These are phyloP conservation scores for Phyllostachys edulis DNA, from an alignment of 176 grass and related monocot genomes.

Conservation along the genomic window DNA sequence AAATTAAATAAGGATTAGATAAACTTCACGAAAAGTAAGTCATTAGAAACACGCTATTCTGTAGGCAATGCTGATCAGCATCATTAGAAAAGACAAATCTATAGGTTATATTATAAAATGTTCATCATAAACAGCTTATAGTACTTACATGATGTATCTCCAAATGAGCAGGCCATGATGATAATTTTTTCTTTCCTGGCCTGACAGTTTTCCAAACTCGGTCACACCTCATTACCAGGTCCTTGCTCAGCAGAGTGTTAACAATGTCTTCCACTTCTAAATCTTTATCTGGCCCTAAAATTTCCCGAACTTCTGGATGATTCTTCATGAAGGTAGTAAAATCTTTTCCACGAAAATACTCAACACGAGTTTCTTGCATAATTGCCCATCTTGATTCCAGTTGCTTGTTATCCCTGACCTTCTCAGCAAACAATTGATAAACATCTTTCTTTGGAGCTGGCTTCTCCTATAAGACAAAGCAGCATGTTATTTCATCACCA, in stretches of 20 bases:
- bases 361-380: slow-evolving; percentile 97
- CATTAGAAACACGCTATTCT: neutral
- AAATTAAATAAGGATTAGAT: neutral
- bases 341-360: slow-evolving; percentile 99
- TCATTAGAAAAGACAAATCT: neutral
- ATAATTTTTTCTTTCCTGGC: slow-evolving; percentile 96
- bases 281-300: slow-evolving; percentile 77
- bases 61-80: neutral
- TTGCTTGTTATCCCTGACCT: slow-evolving; percentile 98
- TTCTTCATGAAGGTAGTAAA: slow-evolving; percentile 81
- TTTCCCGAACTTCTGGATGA: slow-evolving; percentile 81
- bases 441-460: slow-evolving; percentile 75
- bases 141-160: slow-evolving; percentile 83
- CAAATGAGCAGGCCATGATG: slow-evolving; percentile 98
- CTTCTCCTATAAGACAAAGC: slow-evolving; percentile 51
- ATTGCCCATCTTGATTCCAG: slow-evolving; percentile 97
- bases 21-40: neutral
- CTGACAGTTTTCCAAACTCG: slow-evolving; percentile 90
- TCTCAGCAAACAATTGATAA: slow-evolving; percentile 91
- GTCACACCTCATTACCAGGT: slow-evolving; percentile 88
- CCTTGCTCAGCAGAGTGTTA: slow-evolving; percentile 71
- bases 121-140: neutral
- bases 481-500: slow-evolving; percentile 4
- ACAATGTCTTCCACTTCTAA: slow-evolving; percentile 83
- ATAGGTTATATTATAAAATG: neutral